Evolutionary conservation across 1,139 yeast species (phyloP).

Genomic region (Suhomyces bolitotheri): DNA sequence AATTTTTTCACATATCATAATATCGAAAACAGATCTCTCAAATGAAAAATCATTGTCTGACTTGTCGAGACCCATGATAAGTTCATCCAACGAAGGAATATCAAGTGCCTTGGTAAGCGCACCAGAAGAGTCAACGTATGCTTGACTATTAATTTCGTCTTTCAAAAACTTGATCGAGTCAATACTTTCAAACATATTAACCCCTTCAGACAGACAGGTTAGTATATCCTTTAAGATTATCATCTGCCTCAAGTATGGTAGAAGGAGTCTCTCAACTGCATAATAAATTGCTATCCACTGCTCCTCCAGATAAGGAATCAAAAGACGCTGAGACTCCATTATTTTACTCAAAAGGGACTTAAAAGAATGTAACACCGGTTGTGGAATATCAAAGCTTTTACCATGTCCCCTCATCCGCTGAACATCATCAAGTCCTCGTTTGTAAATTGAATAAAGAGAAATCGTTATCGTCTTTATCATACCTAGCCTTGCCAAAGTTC

Average conservation of each 20-base stretch:
- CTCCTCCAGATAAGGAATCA: background rate
- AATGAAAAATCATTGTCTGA: slow-evolving; percentile 18
- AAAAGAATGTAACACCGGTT: slow-evolving; percentile 1
- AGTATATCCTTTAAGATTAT: slow-evolving; percentile 37
- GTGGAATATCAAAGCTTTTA: slow-evolving; percentile 1
- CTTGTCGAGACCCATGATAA: slow-evolving; percentile 17
- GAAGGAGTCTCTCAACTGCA: slow-evolving; percentile 31
- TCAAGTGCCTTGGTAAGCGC: slow-evolving; percentile 24
- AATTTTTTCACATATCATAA: slow-evolving; percentile 29
- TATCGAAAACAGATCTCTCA: slow-evolving; percentile 27
- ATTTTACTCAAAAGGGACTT: background rate
- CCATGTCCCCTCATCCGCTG: background rate
- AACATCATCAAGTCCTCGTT: slow-evolving; percentile 7
- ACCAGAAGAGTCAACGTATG: slow-evolving; percentile 21
- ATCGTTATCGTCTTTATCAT: slow-evolving; percentile 30
- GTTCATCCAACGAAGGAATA: slow-evolving; percentile 23
- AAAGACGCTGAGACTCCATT: too few species aligned
- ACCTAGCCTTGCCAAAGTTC: slow-evolving; percentile 33
- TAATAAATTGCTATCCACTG: slow-evolving; percentile 22
- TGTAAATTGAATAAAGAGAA: slow-evolving; percentile 24
- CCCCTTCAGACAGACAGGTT: slow-evolving; percentile 29
- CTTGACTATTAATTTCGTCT: slow-evolving; percentile 19
- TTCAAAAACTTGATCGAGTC: slow-evolving; percentile 22
- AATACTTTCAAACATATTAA: slow-evolving; percentile 24
- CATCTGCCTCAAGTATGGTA: slow-evolving; percentile 41